Percentiles rank a stretch among this genome's conserved stretches.
Evolutionary conservation across 768 basidiomycete species (phyloP).

Genomic region (Russula sp.): DNA sequence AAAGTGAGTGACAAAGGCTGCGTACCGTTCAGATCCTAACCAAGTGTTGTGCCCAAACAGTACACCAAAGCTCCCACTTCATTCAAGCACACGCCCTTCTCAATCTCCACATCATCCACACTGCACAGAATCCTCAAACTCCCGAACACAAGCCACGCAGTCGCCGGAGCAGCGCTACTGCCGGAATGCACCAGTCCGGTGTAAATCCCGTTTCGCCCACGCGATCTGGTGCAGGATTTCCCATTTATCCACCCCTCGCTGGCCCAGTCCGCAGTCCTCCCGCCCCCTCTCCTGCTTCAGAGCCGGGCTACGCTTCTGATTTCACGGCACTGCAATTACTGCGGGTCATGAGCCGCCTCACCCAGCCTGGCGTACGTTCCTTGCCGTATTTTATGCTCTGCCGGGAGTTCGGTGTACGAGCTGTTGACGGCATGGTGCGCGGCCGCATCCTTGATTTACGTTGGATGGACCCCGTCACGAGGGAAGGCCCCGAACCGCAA

Average conservation of each 20-base stretch:
- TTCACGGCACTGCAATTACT: slow-evolving; percentile 77
- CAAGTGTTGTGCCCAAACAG: slow-evolving; percentile 32
- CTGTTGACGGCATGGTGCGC: slow-evolving; percentile 81
- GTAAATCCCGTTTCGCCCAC: slow-evolving; percentile 25
- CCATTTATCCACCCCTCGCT: slow-evolving; percentile 35
- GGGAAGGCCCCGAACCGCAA: slow-evolving; percentile 39
- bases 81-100: slow-evolving; percentile 79
- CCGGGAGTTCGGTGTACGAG: slow-evolving; percentile 74
- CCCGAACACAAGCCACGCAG: slow-evolving; percentile 26
- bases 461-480: slow-evolving; percentile 68
- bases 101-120: slow-evolving; percentile 84
- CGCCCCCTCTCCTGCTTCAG: slow-evolving; percentile 21
- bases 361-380: slow-evolving; percentile 54
- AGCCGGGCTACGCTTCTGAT: slow-evolving; percentile 51
- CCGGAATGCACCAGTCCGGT: slow-evolving; percentile 24
- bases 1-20: slow-evolving; percentile 43
- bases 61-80: slow-evolving; percentile 76
- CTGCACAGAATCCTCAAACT: slow-evolving; percentile 49
- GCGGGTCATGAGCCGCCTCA: slow-evolving; percentile 74
- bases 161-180: slow-evolving; percentile 27
- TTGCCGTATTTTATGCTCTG: slow-evolving; percentile 79
- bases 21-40: not conserved
- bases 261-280: slow-evolving; percentile 28
- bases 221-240: slow-evolving; percentile 31
- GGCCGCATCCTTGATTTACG: slow-evolving; percentile 68